Evolutionary conservation across 129 eudicot species (phyloP), one percentile per base, ranked within the genome.

Genomic region (Pseudognaphalium luteoalbum): DNA sequence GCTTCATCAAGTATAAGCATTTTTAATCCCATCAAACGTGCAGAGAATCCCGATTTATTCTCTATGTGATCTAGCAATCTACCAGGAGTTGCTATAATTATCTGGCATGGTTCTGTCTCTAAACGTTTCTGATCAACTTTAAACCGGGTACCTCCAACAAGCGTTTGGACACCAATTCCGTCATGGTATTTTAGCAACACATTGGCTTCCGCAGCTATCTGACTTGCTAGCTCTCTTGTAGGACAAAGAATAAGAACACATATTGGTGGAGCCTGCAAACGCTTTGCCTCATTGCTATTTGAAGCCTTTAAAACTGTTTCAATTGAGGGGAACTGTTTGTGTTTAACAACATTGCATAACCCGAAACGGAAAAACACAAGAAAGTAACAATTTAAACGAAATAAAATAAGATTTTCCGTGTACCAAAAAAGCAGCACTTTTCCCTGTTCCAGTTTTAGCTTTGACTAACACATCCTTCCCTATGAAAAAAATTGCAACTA

Each of bases 341-440:
- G 87, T 90, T 91, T 86, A 93, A 82, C 82, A 87, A 63, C 51
- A 87, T 66, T 52, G 71, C 47, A 75, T 59, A 66, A 58, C 47
- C n/a, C 30, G 61, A 85, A 22, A 33, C 5, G 12, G 2, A 25
- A 29, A 59, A 34, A 15, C 35, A 35, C 64, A 69, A 19, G n/a
- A 68, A 70, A 32, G 21, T 32, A 67, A 41, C 21, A 66, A 37
- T 32, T 21, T 14, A 12, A 67, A 42, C 25, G 25, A 60, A 63
- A 68, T 16, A 30, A 30, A 20, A 65, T 6, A 22, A 69, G 70
- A 37, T 21, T 74, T 29, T 75, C 37, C 6, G 66, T 70, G 72
- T 94, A 94, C 99, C 99, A 94, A 84, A 89, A 89, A 94, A 19
- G 99, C 99, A 77, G 86, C 84, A 84, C 89, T 94, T 83, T 94